Conservation (phyloP, 495 filamentous ascomycete genomes). For the Penicillium steckii region DNA sequence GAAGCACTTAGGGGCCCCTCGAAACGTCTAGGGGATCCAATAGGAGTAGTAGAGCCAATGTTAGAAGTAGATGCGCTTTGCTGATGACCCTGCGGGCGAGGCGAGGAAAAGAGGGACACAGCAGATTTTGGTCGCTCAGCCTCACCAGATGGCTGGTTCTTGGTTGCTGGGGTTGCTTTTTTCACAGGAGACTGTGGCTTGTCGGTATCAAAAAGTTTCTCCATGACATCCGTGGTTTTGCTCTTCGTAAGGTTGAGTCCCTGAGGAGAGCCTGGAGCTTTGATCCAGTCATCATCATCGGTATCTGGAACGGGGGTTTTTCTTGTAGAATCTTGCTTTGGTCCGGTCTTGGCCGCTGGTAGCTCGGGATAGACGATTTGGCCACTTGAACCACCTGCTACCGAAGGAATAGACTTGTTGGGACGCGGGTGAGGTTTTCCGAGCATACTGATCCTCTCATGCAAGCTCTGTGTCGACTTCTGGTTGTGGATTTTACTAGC, state of each 20-base stretch:
- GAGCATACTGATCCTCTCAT: slow-evolving; percentile 91
- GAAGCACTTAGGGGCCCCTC: slow-evolving; percentile 85
- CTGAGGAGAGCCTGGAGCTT: slow-evolving; percentile 49
- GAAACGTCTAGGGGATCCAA: slow-evolving; percentile 68
- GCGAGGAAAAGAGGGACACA: slow-evolving; percentile 44
- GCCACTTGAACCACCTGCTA: slow-evolving; percentile 30
- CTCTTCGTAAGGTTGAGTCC: slow-evolving; percentile 54
- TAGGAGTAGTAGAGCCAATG: slow-evolving; percentile 61
- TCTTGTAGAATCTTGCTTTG: slow-evolving; percentile 27
- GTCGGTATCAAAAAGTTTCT: slow-evolving; percentile 38
- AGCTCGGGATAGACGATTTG: slow-evolving; percentile 58
- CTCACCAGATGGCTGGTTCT: slow-evolving; percentile 20
- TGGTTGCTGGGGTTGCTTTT: slow-evolving; percentile 1
- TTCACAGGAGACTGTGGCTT: slow-evolving; percentile 11
- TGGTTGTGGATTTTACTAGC: slow-evolving; percentile 69
- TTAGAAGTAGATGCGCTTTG: slow-evolving; percentile 67
- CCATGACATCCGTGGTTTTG: slow-evolving; percentile 58
- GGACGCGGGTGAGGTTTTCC: slow-evolving; percentile 73
- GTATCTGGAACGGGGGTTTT: slow-evolving; percentile 23
- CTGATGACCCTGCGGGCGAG: slow-evolving; percentile 49
- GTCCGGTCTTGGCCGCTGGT: slow-evolving; percentile 39
- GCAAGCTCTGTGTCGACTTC: slow-evolving; percentile 84
- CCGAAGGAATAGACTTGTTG: slow-evolving; percentile 67
- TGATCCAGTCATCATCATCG: slow-evolving; percentile 81
- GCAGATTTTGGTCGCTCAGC: slow-evolving; percentile 44